Conservation (phyloP, 2,329 filamentous ascomycete genomes). For the Ophiostoma angusticollis region DNA sequence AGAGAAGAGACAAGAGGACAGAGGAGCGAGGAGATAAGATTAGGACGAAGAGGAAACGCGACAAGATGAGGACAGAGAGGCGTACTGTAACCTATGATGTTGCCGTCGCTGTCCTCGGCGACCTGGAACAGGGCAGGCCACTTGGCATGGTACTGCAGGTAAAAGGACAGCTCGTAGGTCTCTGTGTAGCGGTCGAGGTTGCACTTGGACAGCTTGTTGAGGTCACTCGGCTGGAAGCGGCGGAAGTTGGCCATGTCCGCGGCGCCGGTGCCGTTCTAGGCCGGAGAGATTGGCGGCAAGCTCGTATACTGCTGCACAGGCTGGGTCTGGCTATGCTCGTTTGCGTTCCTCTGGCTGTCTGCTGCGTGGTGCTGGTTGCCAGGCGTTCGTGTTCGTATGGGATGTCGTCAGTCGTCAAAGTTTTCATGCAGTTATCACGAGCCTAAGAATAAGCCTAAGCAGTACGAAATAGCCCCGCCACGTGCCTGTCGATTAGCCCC, state of each 20-base stretch:
- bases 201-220: slow-evolving; percentile 82
- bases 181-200: slow-evolving; percentile 97
- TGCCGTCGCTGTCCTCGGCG: slow-evolving; percentile 72
- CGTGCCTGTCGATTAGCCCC: too few relatives aligned
- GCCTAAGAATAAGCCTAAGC: too few relatives aligned
- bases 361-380: too few relatives aligned
- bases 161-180: slow-evolving; percentile 92
- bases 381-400: too few relatives aligned
- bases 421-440: too few relatives aligned
- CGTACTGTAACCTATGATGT: slow-evolving; percentile 88
- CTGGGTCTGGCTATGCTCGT: too few relatives aligned
- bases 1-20: too few relatives aligned
- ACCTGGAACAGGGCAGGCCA: slow-evolving; percentile 94
- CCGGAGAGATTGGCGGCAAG: not conserved
- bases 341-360: too few relatives aligned
- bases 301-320: not conserved
- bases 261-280: not conserved
- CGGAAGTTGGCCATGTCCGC: slow-evolving; percentile 66
- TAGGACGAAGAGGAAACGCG: not conserved
- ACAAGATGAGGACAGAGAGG: too few relatives aligned
- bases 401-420: too few relatives aligned
- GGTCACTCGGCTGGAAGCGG: slow-evolving; percentile 69
- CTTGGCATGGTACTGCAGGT: slow-evolving; percentile 87
- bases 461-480: too few relatives aligned
- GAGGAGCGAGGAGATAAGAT: too few relatives aligned